Percentiles rank a stretch among this genome's conserved stretches.
Conservation (phyloP, 31 red algal genomes). For the Asparagopsis taxiformis region DNA sequence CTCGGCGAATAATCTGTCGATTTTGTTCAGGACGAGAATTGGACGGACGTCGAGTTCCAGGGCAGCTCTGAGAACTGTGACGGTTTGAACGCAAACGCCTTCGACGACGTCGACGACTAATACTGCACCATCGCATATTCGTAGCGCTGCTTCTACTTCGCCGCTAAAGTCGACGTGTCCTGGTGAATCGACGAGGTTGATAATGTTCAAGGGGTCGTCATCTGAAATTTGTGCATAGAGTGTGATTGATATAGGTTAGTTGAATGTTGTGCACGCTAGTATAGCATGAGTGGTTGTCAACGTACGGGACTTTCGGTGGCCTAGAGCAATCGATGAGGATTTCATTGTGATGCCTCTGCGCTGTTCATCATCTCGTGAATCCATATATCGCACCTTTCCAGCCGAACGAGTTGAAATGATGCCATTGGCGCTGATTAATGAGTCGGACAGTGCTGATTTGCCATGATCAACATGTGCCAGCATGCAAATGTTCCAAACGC, state of each 20-base stretch:
- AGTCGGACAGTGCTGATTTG: conserved; percentile 96
- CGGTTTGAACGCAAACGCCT: conserved; percentile 92
- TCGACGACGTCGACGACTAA: conserved; percentile 94
- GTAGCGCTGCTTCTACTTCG: conserved; percentile 85
- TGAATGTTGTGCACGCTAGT: not conserved
- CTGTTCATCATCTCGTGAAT: conserved; percentile 92
- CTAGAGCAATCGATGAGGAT: conserved; percentile 72
- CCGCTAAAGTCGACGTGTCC: conserved; percentile 98
- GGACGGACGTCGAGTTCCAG: conserved; percentile 71
- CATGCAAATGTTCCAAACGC: conserved; percentile 98
- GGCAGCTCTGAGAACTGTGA: conserved; percentile 72
- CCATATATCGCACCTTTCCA: conserved; percentile 90
- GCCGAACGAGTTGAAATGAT: conserved; percentile 84
- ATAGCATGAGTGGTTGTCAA: not conserved
- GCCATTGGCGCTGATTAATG: conserved; percentile 83
- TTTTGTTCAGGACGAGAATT: conserved; percentile 92
- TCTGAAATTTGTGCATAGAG: conserved; percentile 8
- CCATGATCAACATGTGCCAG: conserved; percentile 98
- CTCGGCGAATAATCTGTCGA: conserved; percentile 80
- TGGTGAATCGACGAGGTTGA: conserved; percentile 95
- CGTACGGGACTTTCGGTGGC: conserved; percentile 44
- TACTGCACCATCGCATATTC: conserved; percentile 86
- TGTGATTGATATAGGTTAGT: not conserved
- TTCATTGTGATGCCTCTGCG: conserved; percentile 96
- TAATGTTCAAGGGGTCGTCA: conserved; percentile 42